Evolutionary conservation across 192 early-diverging fungal species (phyloP).

Genomic region (Irineochytrium annulatum): DNA sequence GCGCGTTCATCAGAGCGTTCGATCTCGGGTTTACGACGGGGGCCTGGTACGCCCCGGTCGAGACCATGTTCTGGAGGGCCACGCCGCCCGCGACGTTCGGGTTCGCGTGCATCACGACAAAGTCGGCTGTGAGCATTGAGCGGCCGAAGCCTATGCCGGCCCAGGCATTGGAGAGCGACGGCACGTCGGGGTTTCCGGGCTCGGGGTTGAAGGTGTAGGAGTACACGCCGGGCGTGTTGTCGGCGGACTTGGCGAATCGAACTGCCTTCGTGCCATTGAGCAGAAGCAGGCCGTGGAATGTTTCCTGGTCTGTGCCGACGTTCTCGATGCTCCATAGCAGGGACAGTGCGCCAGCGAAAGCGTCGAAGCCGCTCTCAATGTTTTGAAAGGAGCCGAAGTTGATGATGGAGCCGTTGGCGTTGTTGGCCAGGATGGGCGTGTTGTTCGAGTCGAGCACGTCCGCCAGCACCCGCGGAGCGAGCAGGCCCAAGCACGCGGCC

Average conservation of each 20-base stretch:
- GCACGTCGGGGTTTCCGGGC: no score
- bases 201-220: no score
- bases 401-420: neutral
- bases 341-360: neutral
- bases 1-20: constrained; percentile 7
- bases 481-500: no score
- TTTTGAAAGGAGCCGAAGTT: constrained; percentile 4
- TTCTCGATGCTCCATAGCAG: constrained; percentile 28
- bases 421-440: neutral
- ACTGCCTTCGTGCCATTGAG: constrained; percentile 9
- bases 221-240: no score
- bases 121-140: constrained; percentile 37
- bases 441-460: neutral
- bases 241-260: no score
- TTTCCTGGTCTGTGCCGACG: constrained; percentile 20
- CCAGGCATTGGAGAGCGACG: constrained; percentile 5
- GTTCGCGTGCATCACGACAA: constrained; percentile 28
- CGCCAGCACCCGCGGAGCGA: no score
- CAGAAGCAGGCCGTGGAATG: constrained; percentile 19
- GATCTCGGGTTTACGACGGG: neutral
- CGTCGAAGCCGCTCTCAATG: constrained; percentile 11
- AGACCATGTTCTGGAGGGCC: neutral
- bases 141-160: constrained; percentile 30
- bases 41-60: constrained; percentile 14
- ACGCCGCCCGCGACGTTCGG: neutral